Base-by-base conservation (phyloP, 2,329 filamentous ascomycete genomes). In the Calonectria multiphialidica region DNA sequence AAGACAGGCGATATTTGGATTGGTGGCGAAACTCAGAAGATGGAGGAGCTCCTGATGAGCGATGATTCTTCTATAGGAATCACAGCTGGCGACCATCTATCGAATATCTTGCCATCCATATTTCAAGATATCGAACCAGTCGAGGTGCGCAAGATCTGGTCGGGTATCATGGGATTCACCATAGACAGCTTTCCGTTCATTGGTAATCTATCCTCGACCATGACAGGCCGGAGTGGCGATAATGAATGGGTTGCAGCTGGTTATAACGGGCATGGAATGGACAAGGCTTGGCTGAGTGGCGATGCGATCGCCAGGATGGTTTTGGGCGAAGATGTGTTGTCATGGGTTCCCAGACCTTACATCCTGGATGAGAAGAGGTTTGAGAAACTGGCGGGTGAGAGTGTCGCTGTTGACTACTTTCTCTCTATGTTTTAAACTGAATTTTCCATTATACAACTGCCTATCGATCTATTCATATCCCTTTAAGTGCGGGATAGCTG, bases 211-310 rank as follows among this genome's bases (percentile, higher is more conserved):
- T 71, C 86, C 0, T 81, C 80, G 0, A 76, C 21, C 6, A 21
- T 72, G 0, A 80, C 76, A 0, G 65, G 62, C 6, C 65, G 78
- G n/a, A 55, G 45, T 5, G 71, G 65, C 2, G 68, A 42, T 1
- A 74, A 78, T 0, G 83, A 89, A 74, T 90, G 86, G 87, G 83
- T 89, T 10, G 81, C 85, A 2, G 87, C 86, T 0, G 88, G 86
- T 0, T 89, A 86, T 73, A 83, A 81, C 47, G 87, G 87, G 13
- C 85, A 88, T 10, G 88, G 88, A 3, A 89, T 89, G 87, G 84
- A 85, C 2, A 86, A 85, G 76, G 85, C 86, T 4, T 89, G 87
- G 87, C 80, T 87, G 7, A 86, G 82, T 53, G 88, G 87, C 0
- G 82, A 83, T 25, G 87, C 86, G 6, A 49, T 81, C 4, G 80